A percentile compares a stretch with the other conserved stretches of the same genome.
These are phyloP conservation scores for Corylus avellana DNA, from an alignment of 306 rosid species.

Conservation along the genomic window DNA sequence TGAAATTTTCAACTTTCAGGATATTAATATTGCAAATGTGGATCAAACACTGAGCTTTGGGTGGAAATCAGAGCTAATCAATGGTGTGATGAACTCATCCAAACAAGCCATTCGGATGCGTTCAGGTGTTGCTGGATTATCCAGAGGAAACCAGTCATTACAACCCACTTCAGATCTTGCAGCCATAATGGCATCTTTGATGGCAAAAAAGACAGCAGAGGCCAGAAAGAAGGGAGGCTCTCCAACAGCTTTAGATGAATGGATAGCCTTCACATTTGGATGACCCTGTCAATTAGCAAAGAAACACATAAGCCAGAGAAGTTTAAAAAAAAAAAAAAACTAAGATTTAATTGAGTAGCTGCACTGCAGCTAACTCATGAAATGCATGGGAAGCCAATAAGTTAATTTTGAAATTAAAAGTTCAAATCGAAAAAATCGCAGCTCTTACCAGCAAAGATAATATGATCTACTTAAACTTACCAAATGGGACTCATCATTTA, in stretches of 20 bases:
- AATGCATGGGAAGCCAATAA: not conserved
- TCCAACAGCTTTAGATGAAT: constrained; percentile 95
- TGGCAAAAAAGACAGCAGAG: constrained; percentile 74
- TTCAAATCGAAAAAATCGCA: not conserved
- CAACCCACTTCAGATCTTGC: constrained; percentile 70
- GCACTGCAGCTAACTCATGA: not conserved
- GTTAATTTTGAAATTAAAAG: not conserved
- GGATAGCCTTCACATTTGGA: constrained; percentile 90
- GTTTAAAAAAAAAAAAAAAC: not conserved
- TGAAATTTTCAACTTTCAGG: too few relatives aligned
- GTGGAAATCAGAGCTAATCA: constrained; percentile 49
- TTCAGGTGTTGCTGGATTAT: constrained; percentile 93
- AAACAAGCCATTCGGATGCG: constrained; percentile 93
- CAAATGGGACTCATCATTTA: too few relatives aligned
- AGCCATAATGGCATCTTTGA: constrained; percentile 79
- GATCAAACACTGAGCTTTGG: constrained; percentile 79
- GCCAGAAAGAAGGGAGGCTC: constrained; percentile 98
- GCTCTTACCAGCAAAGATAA: not conserved
- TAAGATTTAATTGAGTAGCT: constrained; percentile 10
- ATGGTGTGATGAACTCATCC: constrained; percentile 56
- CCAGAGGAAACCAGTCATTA: constrained; percentile 88
- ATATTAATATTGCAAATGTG: too few relatives aligned
- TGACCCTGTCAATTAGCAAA: constrained; percentile 62
- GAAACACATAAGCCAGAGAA: constrained; percentile 15
- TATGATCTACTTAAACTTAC: not conserved